These are phyloP conservation scores for Magnaporthiopsis incrustans DNA, from an alignment of 2,329 filamentous ascomycete genomes.

Conservation along the genomic window DNA sequence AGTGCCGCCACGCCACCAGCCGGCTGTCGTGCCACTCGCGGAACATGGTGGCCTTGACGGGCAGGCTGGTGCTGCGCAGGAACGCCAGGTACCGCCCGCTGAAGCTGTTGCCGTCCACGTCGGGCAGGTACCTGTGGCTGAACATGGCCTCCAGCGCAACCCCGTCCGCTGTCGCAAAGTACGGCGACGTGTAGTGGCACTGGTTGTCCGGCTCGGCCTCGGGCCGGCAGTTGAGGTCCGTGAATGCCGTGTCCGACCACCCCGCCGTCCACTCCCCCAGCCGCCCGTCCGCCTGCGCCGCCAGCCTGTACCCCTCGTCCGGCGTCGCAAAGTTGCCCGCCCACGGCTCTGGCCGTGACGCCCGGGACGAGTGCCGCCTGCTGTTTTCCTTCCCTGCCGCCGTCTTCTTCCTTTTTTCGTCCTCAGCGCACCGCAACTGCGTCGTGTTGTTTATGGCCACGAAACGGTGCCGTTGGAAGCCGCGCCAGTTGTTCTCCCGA, in stretches of 20 bases:
- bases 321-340: constrained; percentile 46
- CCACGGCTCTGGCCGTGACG: neutral
- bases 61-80: constrained; percentile 59
- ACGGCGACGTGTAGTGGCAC: constrained; percentile 41
- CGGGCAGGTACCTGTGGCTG: constrained; percentile 59
- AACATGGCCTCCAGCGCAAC: constrained; percentile 46
- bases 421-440: constrained; percentile 41
- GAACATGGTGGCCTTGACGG: constrained; percentile 72
- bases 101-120: constrained; percentile 70
- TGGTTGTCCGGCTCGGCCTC: constrained; percentile 19
- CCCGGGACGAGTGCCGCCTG: neutral
- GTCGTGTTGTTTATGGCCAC: constrained; percentile 65
- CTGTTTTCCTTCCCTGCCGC: constrained; percentile 15
- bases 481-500: constrained; percentile 54
- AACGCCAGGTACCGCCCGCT: constrained; percentile 63
- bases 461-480: constrained; percentile 70
- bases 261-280: constrained; percentile 41
- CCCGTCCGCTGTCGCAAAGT: constrained; percentile 32
- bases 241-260: constrained; percentile 44
- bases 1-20: constrained; percentile 70
- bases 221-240: constrained; percentile 43
- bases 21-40: constrained; percentile 74
- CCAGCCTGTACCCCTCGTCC: constrained; percentile 35
- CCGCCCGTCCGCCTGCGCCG: constrained; percentile 33
- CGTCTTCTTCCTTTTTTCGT: constrained; percentile 14